A percentile compares a stretch with the other conserved stretches of the same genome.
phyloP scores from a whole-genome alignment of 129 eudicot species.

The Dittrichia graveolens region DNA sequence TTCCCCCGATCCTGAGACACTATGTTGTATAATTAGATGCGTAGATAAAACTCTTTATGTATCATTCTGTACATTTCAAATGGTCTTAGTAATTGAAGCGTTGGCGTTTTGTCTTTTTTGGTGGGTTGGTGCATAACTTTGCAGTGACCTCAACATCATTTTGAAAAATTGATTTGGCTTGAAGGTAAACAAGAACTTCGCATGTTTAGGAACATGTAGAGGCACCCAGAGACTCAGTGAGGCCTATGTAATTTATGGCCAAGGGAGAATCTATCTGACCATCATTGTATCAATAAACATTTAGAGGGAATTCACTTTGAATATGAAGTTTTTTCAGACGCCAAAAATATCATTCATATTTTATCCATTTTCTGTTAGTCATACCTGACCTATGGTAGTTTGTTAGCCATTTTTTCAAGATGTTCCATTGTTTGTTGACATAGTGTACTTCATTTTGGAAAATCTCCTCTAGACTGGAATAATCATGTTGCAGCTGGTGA shows the following conservation, averaged over 20 bases:
- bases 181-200: not conserved
- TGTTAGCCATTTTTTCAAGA: slow-evolving; percentile 11
- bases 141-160: not conserved
- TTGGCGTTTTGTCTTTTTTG: not conserved
- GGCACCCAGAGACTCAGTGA: not conserved
- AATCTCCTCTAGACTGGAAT: slow-evolving; percentile 31
- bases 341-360: not conserved
- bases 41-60: not conserved
- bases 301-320: not conserved
- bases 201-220: slow-evolving; percentile 11
- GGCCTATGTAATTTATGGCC: not conserved
- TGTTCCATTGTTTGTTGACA: slow-evolving; percentile 25
- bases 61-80: not conserved
- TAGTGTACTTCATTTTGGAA: slow-evolving; percentile 2
- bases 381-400: slow-evolving; percentile 10
- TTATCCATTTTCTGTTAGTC: not conserved
- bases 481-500: slow-evolving; percentile 45
- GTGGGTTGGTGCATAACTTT: not conserved
- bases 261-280: not conserved
- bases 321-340: not conserved
- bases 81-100: not conserved
- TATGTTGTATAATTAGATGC: not conserved
- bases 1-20: not conserved
- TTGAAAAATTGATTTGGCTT: not conserved
- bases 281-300: slow-evolving; percentile 3